Evolutionary conservation across 371 early-diverging fungal species (phyloP).

Genomic region (Nematocida major): DNA sequence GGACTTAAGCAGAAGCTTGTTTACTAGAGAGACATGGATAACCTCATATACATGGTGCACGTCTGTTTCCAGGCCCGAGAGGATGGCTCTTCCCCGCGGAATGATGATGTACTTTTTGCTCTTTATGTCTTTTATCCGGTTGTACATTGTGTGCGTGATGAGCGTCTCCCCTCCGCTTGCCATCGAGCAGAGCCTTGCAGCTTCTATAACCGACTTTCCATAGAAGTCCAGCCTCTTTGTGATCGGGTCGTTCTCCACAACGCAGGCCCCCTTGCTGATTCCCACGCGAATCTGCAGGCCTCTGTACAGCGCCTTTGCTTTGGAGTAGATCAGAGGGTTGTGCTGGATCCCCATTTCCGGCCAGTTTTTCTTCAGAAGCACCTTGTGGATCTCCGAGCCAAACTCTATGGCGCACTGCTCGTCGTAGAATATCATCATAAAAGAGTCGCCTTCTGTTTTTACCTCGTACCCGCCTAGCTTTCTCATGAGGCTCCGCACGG

Average conservation of each 20-base stretch:
- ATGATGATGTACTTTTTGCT: background rate
- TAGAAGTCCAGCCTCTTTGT: slow-evolving; percentile 87
- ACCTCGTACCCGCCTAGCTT: slow-evolving; percentile 84
- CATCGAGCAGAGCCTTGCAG: slow-evolving; percentile 74
- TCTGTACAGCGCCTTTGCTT: slow-evolving; percentile 69
- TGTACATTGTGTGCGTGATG: slow-evolving; percentile 45
- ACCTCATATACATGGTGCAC: slow-evolving; percentile 42
- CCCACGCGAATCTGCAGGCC: slow-evolving; percentile 87
- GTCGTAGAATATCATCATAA: slow-evolving; percentile 82
- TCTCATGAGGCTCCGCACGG: slow-evolving; percentile 74
- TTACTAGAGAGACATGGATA: slow-evolving; percentile 11
- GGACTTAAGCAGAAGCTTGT: slow-evolving; percentile 26
- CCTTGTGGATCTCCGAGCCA: slow-evolving; percentile 78
- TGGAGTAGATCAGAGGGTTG: slow-evolving; percentile 49
- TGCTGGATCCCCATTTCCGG: slow-evolving; percentile 76
- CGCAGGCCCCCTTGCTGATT: slow-evolving; percentile 79
- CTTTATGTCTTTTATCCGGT: slow-evolving; percentile 36
- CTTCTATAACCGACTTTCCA: slow-evolving; percentile 81
- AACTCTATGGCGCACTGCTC: slow-evolving; percentile 75
- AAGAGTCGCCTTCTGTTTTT: slow-evolving; percentile 88
- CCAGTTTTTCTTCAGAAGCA: slow-evolving; percentile 77
- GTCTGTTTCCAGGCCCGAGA: slow-evolving; percentile 26
- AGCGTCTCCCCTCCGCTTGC: slow-evolving; percentile 82
- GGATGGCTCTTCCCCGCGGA: slow-evolving; percentile 21
- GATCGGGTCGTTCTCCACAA: slow-evolving; percentile 78